phyloP scores from a whole-genome alignment of 257 asterid genomes.

The Solanum pimpinellifolium region DNA sequence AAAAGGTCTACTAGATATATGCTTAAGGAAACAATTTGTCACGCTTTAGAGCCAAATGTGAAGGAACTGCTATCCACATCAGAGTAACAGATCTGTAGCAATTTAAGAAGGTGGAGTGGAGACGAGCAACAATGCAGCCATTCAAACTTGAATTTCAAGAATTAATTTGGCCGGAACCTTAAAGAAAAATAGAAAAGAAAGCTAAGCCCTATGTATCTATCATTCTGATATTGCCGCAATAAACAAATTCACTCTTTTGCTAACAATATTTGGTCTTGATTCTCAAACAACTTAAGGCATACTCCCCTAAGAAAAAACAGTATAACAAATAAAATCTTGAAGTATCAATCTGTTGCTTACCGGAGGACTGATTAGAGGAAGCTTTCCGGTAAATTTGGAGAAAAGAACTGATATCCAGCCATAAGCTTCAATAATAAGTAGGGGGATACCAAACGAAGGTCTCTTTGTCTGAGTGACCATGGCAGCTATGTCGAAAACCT shows the following conservation, averaged over 20 bases:
- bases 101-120: background rate
- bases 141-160: background rate
- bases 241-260: background rate
- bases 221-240: background rate
- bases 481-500: slow-evolving; percentile 69
- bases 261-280: background rate
- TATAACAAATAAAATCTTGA: background rate
- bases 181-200: background rate
- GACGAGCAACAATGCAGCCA: background rate
- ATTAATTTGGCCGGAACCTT: background rate
- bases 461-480: slow-evolving; percentile 48
- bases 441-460: slow-evolving; percentile 60
- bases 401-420: slow-evolving; percentile 59
- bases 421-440: slow-evolving; percentile 35
- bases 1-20: background rate
- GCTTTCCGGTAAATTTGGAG: slow-evolving; percentile 72
- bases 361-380: slow-evolving; percentile 89
- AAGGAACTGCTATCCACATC: background rate
- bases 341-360: slow-evolving; percentile 25
- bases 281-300: background rate
- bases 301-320: background rate
- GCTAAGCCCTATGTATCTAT: background rate
- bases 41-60: background rate
- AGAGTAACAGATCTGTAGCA: background rate
- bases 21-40: background rate